A percentile compares a stretch with the other conserved stretches of the same genome.
These are phyloP conservation scores for Whalleya microplaca DNA, from an alignment of 2,329 filamentous ascomycete species.

Conservation along the genomic window DNA sequence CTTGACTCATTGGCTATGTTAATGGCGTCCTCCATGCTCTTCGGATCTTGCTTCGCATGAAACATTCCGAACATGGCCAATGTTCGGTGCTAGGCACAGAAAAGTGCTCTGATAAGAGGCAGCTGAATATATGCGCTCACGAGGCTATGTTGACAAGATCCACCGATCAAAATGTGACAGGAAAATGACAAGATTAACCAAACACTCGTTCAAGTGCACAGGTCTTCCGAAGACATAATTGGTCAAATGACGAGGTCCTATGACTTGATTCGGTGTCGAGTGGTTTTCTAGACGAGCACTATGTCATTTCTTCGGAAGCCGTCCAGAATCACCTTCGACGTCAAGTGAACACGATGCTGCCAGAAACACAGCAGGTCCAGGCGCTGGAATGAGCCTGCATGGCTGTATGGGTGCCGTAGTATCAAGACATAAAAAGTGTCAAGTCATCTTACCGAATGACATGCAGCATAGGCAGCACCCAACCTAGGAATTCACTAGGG, in stretches of 20 bases:
- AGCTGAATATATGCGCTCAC: not conserved
- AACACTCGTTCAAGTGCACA: not conserved
- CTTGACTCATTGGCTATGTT: not conserved
- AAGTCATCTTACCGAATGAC: not conserved
- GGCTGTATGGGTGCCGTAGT: not conserved
- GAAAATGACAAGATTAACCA: not conserved
- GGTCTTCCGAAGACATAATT: not conserved
- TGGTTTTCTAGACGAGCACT: not conserved
- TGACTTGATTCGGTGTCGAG: not conserved
- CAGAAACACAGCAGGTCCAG: not conserved
- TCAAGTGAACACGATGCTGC: not conserved
- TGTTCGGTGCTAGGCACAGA: not conserved
- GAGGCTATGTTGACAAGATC: too few relatives aligned
- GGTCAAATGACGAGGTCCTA: not conserved
- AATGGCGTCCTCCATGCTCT: not conserved
- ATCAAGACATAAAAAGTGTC: not conserved
- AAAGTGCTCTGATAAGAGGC: not conserved
- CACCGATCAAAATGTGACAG: not conserved
- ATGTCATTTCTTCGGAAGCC: not conserved
- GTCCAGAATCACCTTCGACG: not conserved
- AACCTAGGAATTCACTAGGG: not conserved
- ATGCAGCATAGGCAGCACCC: not conserved
- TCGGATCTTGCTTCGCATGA: too few relatives aligned
- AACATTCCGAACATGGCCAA: not conserved
- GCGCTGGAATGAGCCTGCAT: conserved; percentile 1